Evolutionary conservation across 352 stramenopile genomes (phyloP).

Genomic region (Blastocystis sp.): DNA sequence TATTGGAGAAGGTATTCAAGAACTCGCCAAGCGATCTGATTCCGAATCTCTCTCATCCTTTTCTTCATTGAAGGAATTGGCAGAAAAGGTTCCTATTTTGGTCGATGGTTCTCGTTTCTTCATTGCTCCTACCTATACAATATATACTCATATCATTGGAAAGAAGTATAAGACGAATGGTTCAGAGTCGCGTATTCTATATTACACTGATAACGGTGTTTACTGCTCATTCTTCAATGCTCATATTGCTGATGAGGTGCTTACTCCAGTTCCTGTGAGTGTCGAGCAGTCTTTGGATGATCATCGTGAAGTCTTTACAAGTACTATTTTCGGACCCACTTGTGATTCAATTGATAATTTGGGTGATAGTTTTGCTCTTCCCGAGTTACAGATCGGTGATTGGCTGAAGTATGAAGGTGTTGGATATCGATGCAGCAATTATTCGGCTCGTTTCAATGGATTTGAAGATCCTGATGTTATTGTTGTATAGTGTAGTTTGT

Average conservation of each 20-base stretch:
- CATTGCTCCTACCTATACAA: constrained; percentile 3
- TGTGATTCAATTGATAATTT: constrained; percentile 60
- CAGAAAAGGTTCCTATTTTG: background rate
- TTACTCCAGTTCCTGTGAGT: background rate
- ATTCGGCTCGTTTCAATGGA: constrained; percentile 53
- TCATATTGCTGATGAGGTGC: constrained; percentile 1
- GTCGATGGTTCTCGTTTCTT: constrained; percentile 48
- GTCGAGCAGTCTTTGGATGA: background rate
- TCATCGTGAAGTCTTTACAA: background rate
- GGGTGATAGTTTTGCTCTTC: constrained; percentile 24
- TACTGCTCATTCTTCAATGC: constrained; percentile 59
- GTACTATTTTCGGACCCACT: constrained; percentile 46
- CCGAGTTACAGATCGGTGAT: constrained; percentile 52
- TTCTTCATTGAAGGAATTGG: background rate
- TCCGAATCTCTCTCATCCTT: background rate
- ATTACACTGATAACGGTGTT: constrained; percentile 57
- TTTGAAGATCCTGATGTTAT: constrained; percentile 49
- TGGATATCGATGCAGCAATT: constrained; percentile 51
- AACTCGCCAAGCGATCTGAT: background rate
- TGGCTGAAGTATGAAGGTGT: constrained; percentile 47
- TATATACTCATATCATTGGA: constrained; percentile 52
- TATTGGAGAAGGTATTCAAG: background rate
- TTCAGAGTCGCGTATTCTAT: background rate
- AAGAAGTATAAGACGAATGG: constrained; percentile 32
- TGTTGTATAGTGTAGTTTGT: constrained; percentile 1